phyloP scores from a whole-genome alignment of 23 red algal species.

The Gracilaria domingensis region DNA sequence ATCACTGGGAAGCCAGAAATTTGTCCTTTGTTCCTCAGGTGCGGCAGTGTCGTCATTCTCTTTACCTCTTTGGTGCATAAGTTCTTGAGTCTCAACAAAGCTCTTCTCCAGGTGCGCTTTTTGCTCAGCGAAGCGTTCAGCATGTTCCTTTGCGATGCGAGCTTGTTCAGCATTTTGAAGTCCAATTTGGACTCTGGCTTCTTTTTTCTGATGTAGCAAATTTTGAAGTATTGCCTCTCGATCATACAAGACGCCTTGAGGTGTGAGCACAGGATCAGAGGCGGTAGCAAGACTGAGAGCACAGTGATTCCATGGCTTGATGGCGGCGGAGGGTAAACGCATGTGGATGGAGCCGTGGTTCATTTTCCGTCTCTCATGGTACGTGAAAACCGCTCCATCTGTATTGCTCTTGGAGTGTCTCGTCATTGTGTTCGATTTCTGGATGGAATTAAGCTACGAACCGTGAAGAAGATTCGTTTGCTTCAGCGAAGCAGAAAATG shows the following conservation, averaged over 20 bases:
- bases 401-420: constrained; percentile 82
- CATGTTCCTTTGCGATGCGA: neutral
- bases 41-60: neutral
- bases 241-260: constrained; percentile 76
- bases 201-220: constrained; percentile 57
- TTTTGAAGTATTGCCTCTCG: constrained; percentile 66
- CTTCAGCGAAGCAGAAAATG: too few relatives aligned
- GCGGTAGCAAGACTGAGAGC: constrained; percentile 60
- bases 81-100: neutral
- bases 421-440: constrained; percentile 45
- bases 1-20: constrained; percentile 43
- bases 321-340: constrained; percentile 58
- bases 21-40: neutral
- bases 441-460: too few relatives aligned
- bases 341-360: constrained; percentile 58
- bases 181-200: neutral
- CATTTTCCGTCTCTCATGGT: constrained; percentile 75
- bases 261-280: constrained; percentile 77
- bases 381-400: constrained; percentile 86
- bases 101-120: constrained; percentile 22
- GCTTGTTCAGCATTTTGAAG: neutral
- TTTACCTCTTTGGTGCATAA: neutral
- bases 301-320: constrained; percentile 78
- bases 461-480: too few relatives aligned
- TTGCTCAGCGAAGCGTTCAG: neutral